A percentile compares a stretch with the other conserved stretches of the same genome.
Evolutionary conservation across 2,329 filamentous ascomycete genomes (phyloP).

Genomic region (Emmonsiellopsis sp.): DNA sequence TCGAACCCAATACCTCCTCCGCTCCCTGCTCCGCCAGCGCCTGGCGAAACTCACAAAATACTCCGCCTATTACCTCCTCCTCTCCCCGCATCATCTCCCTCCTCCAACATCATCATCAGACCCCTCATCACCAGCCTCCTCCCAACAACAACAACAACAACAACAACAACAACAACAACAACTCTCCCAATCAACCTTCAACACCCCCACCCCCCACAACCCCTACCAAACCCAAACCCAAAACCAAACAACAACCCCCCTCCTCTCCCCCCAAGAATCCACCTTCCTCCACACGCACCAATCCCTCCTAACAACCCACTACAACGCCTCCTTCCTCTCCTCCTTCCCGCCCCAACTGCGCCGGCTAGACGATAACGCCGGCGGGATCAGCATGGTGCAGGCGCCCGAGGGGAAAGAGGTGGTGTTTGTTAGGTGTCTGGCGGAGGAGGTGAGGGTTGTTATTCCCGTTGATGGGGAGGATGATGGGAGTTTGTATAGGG

Average conservation of each 20-base stretch:
- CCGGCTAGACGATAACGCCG: conserved; percentile 80
- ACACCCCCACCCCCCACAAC: background rate
- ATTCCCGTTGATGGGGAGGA: conserved; percentile 23
- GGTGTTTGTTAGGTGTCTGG: conserved; percentile 64
- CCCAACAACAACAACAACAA: conserved; percentile 1
- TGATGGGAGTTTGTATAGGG: conserved; percentile 16
- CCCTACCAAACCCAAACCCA: background rate
- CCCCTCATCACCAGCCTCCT: conserved; percentile 8
- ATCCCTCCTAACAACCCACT: conserved; percentile 74
- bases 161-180: background rate
- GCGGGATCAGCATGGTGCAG: conserved; percentile 88
- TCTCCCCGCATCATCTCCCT: conserved; percentile 15
- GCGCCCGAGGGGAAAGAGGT: conserved; percentile 71
- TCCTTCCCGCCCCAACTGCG: conserved; percentile 72
- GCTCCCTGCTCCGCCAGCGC: conserved; percentile 73
- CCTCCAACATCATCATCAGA: conserved; percentile 12
- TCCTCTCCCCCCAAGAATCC: conserved; percentile 68
- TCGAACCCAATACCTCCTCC: conserved; percentile 81
- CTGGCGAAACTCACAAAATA: conserved; percentile 60
- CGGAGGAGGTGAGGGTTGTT: conserved; percentile 38
- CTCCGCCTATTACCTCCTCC: conserved; percentile 42
- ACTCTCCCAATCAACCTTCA: conserved; percentile 1
- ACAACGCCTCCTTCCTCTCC: conserved; percentile 71
- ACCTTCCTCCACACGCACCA: conserved; percentile 81
- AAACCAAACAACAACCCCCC: conserved; percentile 22